A percentile compares a stretch with the other conserved stretches of the same genome.
Conservation (phyloP, 495 filamentous ascomycete genomes). For the Penicillium roqueforti region DNA sequence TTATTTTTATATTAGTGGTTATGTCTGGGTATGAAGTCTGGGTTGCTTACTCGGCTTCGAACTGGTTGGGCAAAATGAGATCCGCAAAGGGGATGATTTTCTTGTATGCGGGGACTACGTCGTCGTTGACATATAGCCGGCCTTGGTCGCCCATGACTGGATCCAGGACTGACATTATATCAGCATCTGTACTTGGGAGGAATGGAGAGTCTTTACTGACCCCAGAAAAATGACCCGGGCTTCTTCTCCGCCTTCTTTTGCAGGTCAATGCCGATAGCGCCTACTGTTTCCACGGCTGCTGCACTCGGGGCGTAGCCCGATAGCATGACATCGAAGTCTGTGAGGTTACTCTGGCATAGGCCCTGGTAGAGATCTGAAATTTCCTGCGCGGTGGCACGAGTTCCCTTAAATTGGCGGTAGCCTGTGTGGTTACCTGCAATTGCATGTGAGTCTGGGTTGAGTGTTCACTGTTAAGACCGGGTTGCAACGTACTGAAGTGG, state of each 20-base stretch:
- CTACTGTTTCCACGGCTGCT: constrained; percentile 75
- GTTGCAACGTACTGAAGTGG: constrained; percentile 70
- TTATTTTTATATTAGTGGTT: constrained; percentile 1
- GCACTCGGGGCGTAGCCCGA: constrained; percentile 90
- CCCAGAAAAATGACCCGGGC: constrained; percentile 88
- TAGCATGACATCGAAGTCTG: constrained; percentile 86
- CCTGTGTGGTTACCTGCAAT: constrained; percentile 82
- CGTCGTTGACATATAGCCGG: constrained; percentile 79
- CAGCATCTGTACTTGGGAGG: background rate
- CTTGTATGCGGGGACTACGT: constrained; percentile 89
- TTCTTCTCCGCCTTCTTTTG: constrained; percentile 58
- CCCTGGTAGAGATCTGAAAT: constrained; percentile 83
- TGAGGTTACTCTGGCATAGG: constrained; percentile 72
- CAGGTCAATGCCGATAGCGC: constrained; percentile 74
- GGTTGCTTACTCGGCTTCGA: constrained; percentile 79
- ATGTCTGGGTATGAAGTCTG: background rate
- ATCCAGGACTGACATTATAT: constrained; percentile 62
- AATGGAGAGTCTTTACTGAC: constrained; percentile 31
- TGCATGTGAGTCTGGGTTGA: constrained; percentile 6
- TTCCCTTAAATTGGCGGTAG: constrained; percentile 82
- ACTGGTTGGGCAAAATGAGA: constrained; percentile 92
- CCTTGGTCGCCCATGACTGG: constrained; percentile 98
- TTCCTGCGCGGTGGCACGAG: constrained; percentile 70
- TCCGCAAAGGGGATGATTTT: constrained; percentile 74
- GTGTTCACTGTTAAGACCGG: background rate